Evolutionary conservation across 2,329 filamentous ascomycete genomes (phyloP).

Genomic region (Celoporthe dispersa): DNA sequence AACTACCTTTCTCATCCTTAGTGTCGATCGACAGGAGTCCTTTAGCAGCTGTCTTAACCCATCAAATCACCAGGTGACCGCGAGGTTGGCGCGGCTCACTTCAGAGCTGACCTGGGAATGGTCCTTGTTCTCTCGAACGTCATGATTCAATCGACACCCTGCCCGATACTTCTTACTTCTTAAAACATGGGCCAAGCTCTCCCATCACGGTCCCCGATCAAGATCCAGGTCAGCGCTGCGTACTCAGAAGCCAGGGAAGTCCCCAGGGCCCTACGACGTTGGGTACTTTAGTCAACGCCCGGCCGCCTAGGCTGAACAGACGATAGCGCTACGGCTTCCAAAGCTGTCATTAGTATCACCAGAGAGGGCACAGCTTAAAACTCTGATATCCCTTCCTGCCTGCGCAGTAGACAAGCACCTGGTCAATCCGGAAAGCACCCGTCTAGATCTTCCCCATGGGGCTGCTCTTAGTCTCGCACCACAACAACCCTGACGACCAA

Average conservation of each 20-base stretch:
- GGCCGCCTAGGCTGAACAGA: not conserved
- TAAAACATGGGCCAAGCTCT: not conserved
- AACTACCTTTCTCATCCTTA: not conserved
- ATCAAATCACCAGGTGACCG: not conserved
- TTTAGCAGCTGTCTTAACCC: slow-evolving; percentile 10
- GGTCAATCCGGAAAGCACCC: not conserved
- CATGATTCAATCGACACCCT: not conserved
- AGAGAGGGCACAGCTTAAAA: not conserved
- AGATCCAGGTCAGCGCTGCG: not conserved
- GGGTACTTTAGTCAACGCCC: not conserved
- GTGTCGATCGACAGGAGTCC: not conserved
- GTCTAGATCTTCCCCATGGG: not conserved
- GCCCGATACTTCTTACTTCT: not conserved
- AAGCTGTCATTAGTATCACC: not conserved
- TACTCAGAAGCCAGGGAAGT: not conserved
- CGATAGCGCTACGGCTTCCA: not conserved
- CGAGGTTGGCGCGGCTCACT: not conserved
- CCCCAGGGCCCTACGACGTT: not conserved
- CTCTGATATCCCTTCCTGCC: not conserved
- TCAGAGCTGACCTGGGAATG: not conserved
- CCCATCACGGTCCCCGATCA: not conserved
- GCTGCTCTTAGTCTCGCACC: not conserved
- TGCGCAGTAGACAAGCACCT: too few species aligned
- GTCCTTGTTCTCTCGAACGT: not conserved
- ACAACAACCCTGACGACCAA: too few species aligned